These are phyloP conservation scores for Juglanconis oblonga DNA, from an alignment of 2,329 filamentous ascomycete species.

Conservation along the genomic window DNA sequence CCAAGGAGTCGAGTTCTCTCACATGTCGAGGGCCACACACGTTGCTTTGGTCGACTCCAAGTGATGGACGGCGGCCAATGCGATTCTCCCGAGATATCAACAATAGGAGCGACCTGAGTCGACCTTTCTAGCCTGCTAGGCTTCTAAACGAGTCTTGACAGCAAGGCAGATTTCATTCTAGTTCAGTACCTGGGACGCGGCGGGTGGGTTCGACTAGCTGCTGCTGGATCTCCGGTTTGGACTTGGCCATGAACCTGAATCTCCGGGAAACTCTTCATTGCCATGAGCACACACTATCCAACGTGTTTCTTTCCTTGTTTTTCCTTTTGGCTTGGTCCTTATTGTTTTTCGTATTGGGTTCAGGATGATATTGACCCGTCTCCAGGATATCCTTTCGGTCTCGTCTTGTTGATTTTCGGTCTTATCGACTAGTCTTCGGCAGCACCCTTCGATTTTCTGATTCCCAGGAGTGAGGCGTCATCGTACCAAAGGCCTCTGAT, in stretches of 20 bases:
- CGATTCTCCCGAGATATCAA: no score
- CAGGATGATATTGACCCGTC: no score
- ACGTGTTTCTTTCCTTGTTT: neutral
- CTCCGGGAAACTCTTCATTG: neutral
- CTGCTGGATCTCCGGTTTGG: no score
- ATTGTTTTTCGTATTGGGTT: no score
- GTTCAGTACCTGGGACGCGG: neutral
- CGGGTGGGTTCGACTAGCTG: no score
- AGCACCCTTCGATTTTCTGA: neutral
- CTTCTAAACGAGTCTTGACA: neutral
- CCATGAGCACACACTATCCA: neutral
- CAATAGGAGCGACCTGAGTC: no score
- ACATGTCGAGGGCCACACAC: no score
- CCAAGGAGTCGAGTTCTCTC: no score
- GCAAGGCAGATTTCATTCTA: neutral
- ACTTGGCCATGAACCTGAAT: neutral
- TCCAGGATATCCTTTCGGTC: no score
- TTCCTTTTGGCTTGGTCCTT: neutral
- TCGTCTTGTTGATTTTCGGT: neutral
- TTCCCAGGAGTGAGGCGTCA: conserved; percentile 14
- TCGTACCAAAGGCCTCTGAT: conserved; percentile 6
- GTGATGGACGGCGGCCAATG: no score
- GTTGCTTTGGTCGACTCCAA: no score
- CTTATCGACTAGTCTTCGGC: neutral
- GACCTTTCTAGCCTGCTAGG: neutral